A percentile compares a stretch with the other conserved stretches of the same genome.
These are phyloP conservation scores for Yamadazyma pseudoaaseri DNA, from an alignment of 1,139 yeast genomes.

Conservation along the genomic window DNA sequence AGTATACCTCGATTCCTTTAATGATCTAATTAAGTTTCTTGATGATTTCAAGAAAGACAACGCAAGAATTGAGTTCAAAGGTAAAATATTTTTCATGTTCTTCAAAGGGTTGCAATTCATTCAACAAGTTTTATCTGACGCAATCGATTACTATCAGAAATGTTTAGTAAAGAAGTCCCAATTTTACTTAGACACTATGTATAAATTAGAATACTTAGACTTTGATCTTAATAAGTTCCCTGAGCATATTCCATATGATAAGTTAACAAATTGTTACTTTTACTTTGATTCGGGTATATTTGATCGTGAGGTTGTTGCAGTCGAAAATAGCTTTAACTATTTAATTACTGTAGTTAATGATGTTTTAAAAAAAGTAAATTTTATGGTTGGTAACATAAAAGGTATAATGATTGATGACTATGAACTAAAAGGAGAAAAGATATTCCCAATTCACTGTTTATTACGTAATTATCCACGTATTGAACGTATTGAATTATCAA, in stretches of 20 bases:
- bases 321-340: slow-evolving; percentile 23
- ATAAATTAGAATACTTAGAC: slow-evolving; percentile 8
- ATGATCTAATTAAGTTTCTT: slow-evolving; percentile 21
- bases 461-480: slow-evolving; percentile 34
- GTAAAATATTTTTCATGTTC: slow-evolving; percentile 40
- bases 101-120: slow-evolving; percentile 37
- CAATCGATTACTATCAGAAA: slow-evolving; percentile 30
- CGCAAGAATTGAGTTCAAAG: slow-evolving; percentile 19
- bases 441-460: slow-evolving; percentile 29
- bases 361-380: slow-evolving; percentile 33
- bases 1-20: slow-evolving; percentile 28
- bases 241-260: slow-evolving; percentile 1
- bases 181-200: slow-evolving; percentile 8
- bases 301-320: slow-evolving; percentile 11
- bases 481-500: slow-evolving; percentile 31
- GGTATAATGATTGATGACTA: slow-evolving; percentile 36
- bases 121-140: slow-evolving; percentile 30
- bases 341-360: slow-evolving; percentile 35
- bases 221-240: slow-evolving; percentile 5
- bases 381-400: slow-evolving; percentile 33
- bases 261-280: slow-evolving; percentile 22
- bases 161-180: slow-evolving; percentile 8
- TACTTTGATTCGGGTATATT: slow-evolving; percentile 34
- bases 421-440: slow-evolving; percentile 32
- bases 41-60: slow-evolving; percentile 10